These are phyloP conservation scores for Ganoderma boninense DNA, from an alignment of 1,284 basidiomycete genomes.

Conservation along the genomic window DNA sequence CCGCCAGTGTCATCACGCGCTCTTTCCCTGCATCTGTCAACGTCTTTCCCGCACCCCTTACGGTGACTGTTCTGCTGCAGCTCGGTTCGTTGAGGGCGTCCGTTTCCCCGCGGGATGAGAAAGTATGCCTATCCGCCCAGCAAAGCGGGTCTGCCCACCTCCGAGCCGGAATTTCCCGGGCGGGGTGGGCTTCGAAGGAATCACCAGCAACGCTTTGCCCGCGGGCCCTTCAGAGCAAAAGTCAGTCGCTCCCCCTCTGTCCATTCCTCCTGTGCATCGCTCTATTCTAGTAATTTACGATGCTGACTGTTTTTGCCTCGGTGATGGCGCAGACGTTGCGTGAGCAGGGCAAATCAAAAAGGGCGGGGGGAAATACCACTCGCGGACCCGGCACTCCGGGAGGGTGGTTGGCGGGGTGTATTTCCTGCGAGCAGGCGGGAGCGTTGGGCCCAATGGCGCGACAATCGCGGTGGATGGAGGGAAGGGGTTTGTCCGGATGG, in stretches of 20 bases:
- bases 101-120: conserved; percentile 63
- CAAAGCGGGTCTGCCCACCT: conserved; percentile 70
- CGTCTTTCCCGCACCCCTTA: neutral
- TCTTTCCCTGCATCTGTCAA: neutral
- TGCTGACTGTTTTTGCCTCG: conserved; percentile 33
- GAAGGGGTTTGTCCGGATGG: conserved; percentile 33
- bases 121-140: conserved; percentile 77
- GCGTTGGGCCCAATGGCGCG: conserved; percentile 71
- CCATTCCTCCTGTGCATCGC: neutral
- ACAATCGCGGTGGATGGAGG: conserved; percentile 67
- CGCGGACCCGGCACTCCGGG: conserved; percentile 66
- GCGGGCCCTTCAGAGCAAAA: conserved; percentile 65
- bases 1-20: too few species aligned
- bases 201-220: conserved; percentile 76
- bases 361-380: conserved; percentile 58
- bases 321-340: conserved; percentile 71
- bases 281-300: neutral
- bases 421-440: conserved; percentile 70
- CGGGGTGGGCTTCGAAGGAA: conserved; percentile 65
- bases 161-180: conserved; percentile 68
- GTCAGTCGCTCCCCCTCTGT: conserved; percentile 38
- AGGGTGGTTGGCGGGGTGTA: conserved; percentile 68
- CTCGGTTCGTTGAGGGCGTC: conserved; percentile 72
- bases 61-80: conserved; percentile 42
- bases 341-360: conserved; percentile 55